Evolutionary conservation across 2,329 filamentous ascomycete species (phyloP).

Genomic region (Paraconiothyrium sp.): DNA sequence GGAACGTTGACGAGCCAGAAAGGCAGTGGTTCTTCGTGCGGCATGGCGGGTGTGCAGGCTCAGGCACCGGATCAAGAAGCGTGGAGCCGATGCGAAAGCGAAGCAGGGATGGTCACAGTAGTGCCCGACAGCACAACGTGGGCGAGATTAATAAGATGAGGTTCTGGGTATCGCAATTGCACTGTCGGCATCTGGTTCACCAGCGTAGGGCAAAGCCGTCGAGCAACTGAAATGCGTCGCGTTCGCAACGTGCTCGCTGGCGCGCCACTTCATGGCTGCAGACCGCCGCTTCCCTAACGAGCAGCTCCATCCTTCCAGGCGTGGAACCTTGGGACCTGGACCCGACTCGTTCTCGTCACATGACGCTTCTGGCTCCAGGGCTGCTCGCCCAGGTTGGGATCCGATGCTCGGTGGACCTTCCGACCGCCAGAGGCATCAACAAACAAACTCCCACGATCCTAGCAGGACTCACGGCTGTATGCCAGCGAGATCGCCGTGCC

Average conservation of each 20-base stretch:
- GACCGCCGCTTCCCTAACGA: slow-evolving; percentile 6
- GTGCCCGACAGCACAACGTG: not conserved
- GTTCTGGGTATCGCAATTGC: not conserved
- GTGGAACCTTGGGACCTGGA: too few relatives aligned
- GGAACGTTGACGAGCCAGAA: slow-evolving; percentile 90
- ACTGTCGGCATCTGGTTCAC: not conserved
- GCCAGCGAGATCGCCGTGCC: slow-evolving; percentile 1
- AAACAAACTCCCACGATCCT: slow-evolving; percentile 1
- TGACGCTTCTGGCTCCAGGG: slow-evolving; percentile 3
- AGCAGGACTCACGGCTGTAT: not conserved
- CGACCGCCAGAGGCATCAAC: not conserved
- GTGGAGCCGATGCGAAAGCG: slow-evolving; percentile 7
- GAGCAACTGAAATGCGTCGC: not conserved
- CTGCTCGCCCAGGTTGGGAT: not conserved
- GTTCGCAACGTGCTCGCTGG: not conserved
- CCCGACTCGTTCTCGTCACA: not conserved
- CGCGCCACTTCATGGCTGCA: slow-evolving; percentile 2
- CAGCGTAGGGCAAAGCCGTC: not conserved
- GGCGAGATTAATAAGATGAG: not conserved
- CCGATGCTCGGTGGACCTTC: not conserved
- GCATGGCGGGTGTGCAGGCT: slow-evolving; percentile 26
- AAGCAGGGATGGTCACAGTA: not conserved
- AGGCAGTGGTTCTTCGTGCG: slow-evolving; percentile 55
- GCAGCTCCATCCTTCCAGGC: not conserved
- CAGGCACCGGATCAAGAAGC: not conserved